Evolutionary conservation across 2,329 filamentous ascomycete genomes (phyloP), one percentile per base, ranked within the genome.

Genomic region (Exophiala sp.): DNA sequence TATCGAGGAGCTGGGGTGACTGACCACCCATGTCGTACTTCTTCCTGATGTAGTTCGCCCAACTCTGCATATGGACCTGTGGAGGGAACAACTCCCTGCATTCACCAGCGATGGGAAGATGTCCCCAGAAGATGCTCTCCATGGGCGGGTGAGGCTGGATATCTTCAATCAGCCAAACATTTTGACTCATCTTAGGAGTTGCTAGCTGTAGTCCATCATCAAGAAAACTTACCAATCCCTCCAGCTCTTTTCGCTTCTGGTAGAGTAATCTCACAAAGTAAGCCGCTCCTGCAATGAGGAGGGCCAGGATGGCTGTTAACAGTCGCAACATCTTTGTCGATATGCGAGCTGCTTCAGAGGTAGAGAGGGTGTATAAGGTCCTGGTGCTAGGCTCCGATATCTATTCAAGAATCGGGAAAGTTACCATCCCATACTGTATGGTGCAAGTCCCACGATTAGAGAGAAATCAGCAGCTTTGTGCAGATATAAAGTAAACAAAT

Each of bases 131-230:
- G 9, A 39, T 36, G 32, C 57, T 61, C 44, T 60, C 49, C 50
- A 57, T 57, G 9, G 64, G 64, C 14, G 64, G 65, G 56, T 61
- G 54, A 29, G 63, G 61, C 64, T 66, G 40, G 21, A 34, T 6
- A 10, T 18, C 21, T 39, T 34, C 2, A 29, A 7, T 12, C 40
- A 34, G 5, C 44, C 11, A 16, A 24, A 54, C 21, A 34, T 12
- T 24, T 11, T 18, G 16, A 18, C 16, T 3, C 16, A 18, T 18
- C 16, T 18, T 18, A 18, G 16, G 9, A 43, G 21, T 3, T 43
- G 21, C 10, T 24, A 29, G 20, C n/a, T 43, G 41, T 10, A 4
- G n/a, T 10, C n/a, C 2, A n/a, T n/a, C 8, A 32, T 12, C 24
- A 8, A 32, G 21, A 11, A n/a, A 9, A 47, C 57, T 40, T 56